A percentile compares a stretch with the other conserved stretches of the same genome.
These are phyloP conservation scores for Paraphaeosphaeria sporulosa DNA, from an alignment of 2,329 filamentous ascomycete species.

Conservation along the genomic window DNA sequence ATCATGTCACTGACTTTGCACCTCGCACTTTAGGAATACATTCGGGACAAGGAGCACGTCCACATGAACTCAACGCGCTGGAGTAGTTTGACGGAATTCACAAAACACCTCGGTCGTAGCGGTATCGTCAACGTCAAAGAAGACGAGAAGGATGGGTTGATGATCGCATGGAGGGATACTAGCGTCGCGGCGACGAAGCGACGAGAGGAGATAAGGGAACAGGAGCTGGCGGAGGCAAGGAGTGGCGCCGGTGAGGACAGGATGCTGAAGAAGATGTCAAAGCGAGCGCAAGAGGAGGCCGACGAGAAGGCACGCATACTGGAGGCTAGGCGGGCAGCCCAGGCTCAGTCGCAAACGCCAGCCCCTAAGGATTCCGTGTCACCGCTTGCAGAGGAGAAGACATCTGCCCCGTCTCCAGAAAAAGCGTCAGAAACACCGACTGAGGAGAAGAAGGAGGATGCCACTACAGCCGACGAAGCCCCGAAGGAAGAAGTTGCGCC, in stretches of 20 bases:
- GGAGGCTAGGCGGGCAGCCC: constrained; percentile 54
- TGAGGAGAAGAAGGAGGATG: constrained; percentile 74
- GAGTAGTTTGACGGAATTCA: constrained; percentile 87
- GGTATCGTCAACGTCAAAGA: constrained; percentile 84
- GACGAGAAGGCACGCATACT: constrained; percentile 44
- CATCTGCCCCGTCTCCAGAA: constrained; percentile 54
- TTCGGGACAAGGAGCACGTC: constrained; percentile 73
- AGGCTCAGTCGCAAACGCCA: constrained; percentile 22
- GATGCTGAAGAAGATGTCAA: constrained; percentile 84
- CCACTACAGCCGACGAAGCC: constrained; percentile 69
- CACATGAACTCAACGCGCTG: constrained; percentile 96
- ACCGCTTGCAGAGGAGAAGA: constrained; percentile 46
- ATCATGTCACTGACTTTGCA: too few relatives aligned
- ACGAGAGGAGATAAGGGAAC: constrained; percentile 80
- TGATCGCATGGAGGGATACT: constrained; percentile 91
- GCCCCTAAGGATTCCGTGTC: constrained; percentile 49
- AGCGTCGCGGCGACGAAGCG: constrained; percentile 83
- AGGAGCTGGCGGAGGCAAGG: constrained; percentile 86
- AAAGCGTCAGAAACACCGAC: constrained; percentile 60
- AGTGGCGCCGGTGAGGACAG: constrained; percentile 89
- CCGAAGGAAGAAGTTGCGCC: constrained; percentile 41
- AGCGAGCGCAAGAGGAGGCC: constrained; percentile 70
- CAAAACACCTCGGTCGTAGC: constrained; percentile 83
- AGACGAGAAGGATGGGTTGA: constrained; percentile 85
- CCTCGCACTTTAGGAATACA: constrained; percentile 66